These are phyloP conservation scores for Irpex sp. DNA, from an alignment of 1,284 basidiomycete genomes.

Conservation along the genomic window DNA sequence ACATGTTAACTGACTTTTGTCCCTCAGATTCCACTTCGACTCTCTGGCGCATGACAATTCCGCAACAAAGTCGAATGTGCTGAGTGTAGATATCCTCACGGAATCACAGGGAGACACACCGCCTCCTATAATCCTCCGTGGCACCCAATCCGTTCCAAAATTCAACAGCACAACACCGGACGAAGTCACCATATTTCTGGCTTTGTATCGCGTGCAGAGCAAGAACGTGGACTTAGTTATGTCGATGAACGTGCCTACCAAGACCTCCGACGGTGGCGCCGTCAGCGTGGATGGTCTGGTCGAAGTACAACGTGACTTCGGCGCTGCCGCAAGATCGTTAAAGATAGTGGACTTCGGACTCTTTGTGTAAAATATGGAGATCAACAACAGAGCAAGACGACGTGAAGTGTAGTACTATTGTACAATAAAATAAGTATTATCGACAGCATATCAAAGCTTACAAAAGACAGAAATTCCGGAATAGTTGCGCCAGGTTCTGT, in stretches of 20 bases:
- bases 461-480: not conserved
- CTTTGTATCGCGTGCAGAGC: slow-evolving; percentile 70
- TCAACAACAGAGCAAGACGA: no score
- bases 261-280: slow-evolving; percentile 40
- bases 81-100: slow-evolving; percentile 33
- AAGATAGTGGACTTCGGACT: slow-evolving; percentile 70
- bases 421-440: slow-evolving; percentile 9
- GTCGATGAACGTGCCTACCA: slow-evolving; percentile 74
- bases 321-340: slow-evolving; percentile 55
- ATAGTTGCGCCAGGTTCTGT: not conserved
- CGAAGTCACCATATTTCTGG: slow-evolving; percentile 73
- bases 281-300: slow-evolving; percentile 35
- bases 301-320: slow-evolving; percentile 50
- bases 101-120: slow-evolving; percentile 47
- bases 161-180: slow-evolving; percentile 65
- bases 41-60: slow-evolving; percentile 92
- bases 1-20: not conserved
- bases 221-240: slow-evolving; percentile 79
- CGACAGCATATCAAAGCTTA: not conserved
- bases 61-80: slow-evolving; percentile 51
- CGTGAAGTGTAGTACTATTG: not conserved
- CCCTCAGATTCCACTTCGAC: slow-evolving; percentile 82
- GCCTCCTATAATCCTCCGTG: slow-evolving; percentile 59
- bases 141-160: slow-evolving; percentile 73
- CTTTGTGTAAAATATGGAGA: slow-evolving; percentile 50